Evolutionary conservation across 176 grass and related monocot genomes (phyloP).

Genomic region (Avena eriantha): DNA sequence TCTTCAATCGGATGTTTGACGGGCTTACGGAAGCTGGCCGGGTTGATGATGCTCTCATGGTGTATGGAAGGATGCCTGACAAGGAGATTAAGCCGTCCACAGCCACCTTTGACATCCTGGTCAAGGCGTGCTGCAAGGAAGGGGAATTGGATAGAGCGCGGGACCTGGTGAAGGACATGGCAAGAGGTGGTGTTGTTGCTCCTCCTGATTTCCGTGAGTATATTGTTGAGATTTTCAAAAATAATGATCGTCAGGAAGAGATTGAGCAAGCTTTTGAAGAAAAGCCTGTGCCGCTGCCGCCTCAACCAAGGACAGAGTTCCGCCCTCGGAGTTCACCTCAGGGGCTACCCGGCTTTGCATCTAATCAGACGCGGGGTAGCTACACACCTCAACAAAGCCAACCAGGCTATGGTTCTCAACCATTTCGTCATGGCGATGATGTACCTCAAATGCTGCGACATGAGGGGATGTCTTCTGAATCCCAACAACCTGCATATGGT

Average conservation of each 20-base stretch:
- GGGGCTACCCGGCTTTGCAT: slow-evolving; percentile 33
- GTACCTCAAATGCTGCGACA: slow-evolving; percentile 6
- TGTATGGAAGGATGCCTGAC: slow-evolving; percentile 65
- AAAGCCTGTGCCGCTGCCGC: slow-evolving; percentile 37
- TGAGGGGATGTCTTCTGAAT: slow-evolving; percentile 7
- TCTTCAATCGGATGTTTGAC: slow-evolving; percentile 64
- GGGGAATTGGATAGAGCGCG: slow-evolving; percentile 45
- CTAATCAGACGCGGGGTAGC: slow-evolving; percentile 27
- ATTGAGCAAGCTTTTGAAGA: slow-evolving; percentile 61
- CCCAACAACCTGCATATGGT: slow-evolving; percentile 11
- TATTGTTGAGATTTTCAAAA: slow-evolving; percentile 50
- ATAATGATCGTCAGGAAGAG: slow-evolving; percentile 51
- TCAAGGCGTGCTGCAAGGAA: slow-evolving; percentile 56
- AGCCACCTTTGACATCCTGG: slow-evolving; percentile 57
- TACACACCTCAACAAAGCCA: slow-evolving; percentile 32
- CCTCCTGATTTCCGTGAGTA: slow-evolving; percentile 46
- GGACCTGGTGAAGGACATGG: slow-evolving; percentile 60
- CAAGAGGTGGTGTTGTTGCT: slow-evolving; percentile 44
- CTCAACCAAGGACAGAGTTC: slow-evolving; percentile 40
- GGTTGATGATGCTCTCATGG: slow-evolving; percentile 58
- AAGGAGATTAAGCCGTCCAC: slow-evolving; percentile 56
- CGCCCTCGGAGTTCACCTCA: slow-evolving; percentile 36
- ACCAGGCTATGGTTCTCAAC: slow-evolving; percentile 34
- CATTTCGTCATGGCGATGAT: slow-evolving; percentile 10
- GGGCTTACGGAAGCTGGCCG: slow-evolving; percentile 58